Base-by-base conservation (phyloP, 306 rosid species). In the Fragaria nilgerrensis region DNA sequence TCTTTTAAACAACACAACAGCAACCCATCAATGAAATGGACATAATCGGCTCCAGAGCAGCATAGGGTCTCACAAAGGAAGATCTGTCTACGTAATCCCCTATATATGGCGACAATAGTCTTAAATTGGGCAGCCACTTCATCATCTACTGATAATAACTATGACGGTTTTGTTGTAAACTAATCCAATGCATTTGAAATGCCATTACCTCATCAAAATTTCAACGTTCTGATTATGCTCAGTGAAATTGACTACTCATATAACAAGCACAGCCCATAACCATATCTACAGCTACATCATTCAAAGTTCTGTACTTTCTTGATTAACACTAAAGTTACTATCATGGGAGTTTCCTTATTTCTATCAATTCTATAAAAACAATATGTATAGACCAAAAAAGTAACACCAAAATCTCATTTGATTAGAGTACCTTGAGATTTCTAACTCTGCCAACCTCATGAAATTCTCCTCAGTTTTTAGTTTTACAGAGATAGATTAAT, bases 11-110 rank as follows among this genome's bases (percentile, higher is more conserved):
- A 19, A 29, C 36, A 27, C 20, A 61, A 27, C 20, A 2, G 4
- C 67, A 61, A 59, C 63, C 36, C 65, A 59, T 59, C 65, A 7
- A 59, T 59, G 65, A 25, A 59, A 59, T 25, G 65, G 17, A 58
- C 64, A 58, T 2, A 58, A 58, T 10, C 0, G 32, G 32, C 64
- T 58, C 64, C 32, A 23, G 16, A 59, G 34, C 36, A 23, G 65
- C 15, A 2, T 22, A 0, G 29, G 63, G 63, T 0, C 65, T 12
- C 8, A 12, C 65, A 12, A 59, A 59, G 36, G 12, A 59, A 59
- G 0, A 59, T 25, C 65, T 59, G 17, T 23, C 36, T 4, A 58
- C 27, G 2, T 23, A 59, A 25, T 4, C 0, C 13, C 5, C 65
- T 23, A 59, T 23, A 17, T 1, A 23, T 7, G 22, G 36, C 12